A percentile compares a stretch with the other conserved stretches of the same genome.
Conservation (phyloP, 2,329 filamentous ascomycete species). For the Penicillium sp. region DNA sequence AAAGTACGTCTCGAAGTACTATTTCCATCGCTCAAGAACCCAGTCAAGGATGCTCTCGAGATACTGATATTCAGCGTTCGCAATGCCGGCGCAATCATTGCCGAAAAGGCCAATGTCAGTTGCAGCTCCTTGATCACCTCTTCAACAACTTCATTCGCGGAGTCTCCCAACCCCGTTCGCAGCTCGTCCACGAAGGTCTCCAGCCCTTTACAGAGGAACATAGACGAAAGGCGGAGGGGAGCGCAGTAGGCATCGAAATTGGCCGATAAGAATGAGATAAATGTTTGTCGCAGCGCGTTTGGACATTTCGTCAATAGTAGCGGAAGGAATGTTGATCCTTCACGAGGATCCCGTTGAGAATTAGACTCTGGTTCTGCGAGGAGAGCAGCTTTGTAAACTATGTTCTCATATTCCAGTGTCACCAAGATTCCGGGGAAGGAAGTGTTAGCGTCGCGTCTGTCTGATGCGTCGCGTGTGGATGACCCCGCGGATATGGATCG, state of each 20-base stretch:
- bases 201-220: slow-evolving; percentile 47
- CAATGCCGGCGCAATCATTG: slow-evolving; percentile 34
- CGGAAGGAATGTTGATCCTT: slow-evolving; percentile 50
- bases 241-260: slow-evolving; percentile 54
- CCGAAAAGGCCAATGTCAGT: slow-evolving; percentile 40
- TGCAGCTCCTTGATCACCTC: slow-evolving; percentile 41
- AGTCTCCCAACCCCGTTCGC: background rate
- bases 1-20: slow-evolving; percentile 8
- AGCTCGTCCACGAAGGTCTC: slow-evolving; percentile 37
- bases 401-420: slow-evolving; percentile 51
- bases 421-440: slow-evolving; percentile 46
- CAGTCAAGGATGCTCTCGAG: slow-evolving; percentile 28
- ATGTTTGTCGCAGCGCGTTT: slow-evolving; percentile 48
- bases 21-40: slow-evolving; percentile 16
- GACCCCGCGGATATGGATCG: slow-evolving; percentile 35
- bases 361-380: slow-evolving; percentile 38
- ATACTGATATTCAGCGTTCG: slow-evolving; percentile 37
- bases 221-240: slow-evolving; percentile 44
- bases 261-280: slow-evolving; percentile 50
- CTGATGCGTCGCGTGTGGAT: slow-evolving; percentile 26
- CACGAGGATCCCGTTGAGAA: slow-evolving; percentile 11
- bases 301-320: slow-evolving; percentile 54
- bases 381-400: slow-evolving; percentile 52
- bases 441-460: slow-evolving; percentile 24
- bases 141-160: slow-evolving; percentile 22